Percentiles rank a stretch among this genome's conserved stretches.
These are phyloP conservation scores for Circinella minor DNA, from an alignment of 371 early-diverging fungal genomes.

Conservation along the genomic window DNA sequence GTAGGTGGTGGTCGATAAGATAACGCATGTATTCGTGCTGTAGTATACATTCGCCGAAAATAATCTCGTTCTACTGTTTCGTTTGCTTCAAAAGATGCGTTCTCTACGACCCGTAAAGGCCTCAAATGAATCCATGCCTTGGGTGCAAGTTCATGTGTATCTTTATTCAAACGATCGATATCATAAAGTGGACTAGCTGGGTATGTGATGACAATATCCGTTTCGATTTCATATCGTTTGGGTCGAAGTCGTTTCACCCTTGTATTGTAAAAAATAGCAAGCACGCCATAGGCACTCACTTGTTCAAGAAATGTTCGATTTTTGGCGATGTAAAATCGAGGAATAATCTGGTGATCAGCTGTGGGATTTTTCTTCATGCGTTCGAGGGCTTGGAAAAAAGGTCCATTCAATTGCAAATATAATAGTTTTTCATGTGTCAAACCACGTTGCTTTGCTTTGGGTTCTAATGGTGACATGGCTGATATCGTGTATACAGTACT, in stretches of 20 bases:
- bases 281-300: constrained; percentile 37
- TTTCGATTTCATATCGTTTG: constrained; percentile 36
- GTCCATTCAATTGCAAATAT: constrained; percentile 45
- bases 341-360: constrained; percentile 28
- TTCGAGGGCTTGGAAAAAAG: constrained; percentile 47
- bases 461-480: constrained; percentile 45
- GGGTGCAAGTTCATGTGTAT: constrained; percentile 48
- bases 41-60: constrained; percentile 49
- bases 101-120: constrained; percentile 39
- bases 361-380: constrained; percentile 35
- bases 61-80: constrained; percentile 47
- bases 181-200: constrained; percentile 44
- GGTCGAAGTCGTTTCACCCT: constrained; percentile 27
- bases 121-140: constrained; percentile 47
- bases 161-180: constrained; percentile 42
- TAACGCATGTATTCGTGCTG: constrained; percentile 35
- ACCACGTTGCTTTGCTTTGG: constrained; percentile 35
- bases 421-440: constrained; percentile 36
- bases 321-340: constrained; percentile 54
- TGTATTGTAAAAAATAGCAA: constrained; percentile 48
- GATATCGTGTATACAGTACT: constrained; percentile 49
- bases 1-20: constrained; percentile 29
- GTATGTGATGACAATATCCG: constrained; percentile 47
- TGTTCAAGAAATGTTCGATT: constrained; percentile 47
- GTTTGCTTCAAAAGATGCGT: constrained; percentile 39